Percentiles rank a stretch among this genome's conserved stretches.
These are phyloP conservation scores for Naganishia albida DNA, from an alignment of 1,284 basidiomycete genomes.

Conservation along the genomic window DNA sequence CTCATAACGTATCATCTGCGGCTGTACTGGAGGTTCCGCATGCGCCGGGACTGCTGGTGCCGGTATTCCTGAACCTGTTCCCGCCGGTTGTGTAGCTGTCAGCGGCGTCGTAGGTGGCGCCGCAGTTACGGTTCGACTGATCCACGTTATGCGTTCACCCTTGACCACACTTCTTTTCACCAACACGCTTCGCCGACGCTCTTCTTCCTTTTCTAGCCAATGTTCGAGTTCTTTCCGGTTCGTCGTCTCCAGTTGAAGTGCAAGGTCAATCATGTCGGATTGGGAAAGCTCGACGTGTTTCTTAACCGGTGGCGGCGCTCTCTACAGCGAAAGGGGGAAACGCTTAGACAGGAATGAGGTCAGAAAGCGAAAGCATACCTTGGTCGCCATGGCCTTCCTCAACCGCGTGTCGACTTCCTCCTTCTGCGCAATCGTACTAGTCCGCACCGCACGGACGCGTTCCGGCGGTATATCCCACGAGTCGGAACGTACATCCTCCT, in stretches of 20 bases:
- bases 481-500: neutral
- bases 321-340: too few species aligned
- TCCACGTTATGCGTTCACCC: slow-evolving; percentile 27
- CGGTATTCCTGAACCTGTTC: neutral
- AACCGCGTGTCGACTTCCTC: slow-evolving; percentile 14
- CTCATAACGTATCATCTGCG: neutral
- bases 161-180: slow-evolving; percentile 14
- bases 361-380: slow-evolving; percentile 6
- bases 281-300: slow-evolving; percentile 18
- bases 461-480: neutral
- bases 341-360: too few species aligned
- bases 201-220: slow-evolving; percentile 32
- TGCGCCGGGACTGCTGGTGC: neutral
- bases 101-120: too few species aligned
- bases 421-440: slow-evolving; percentile 20
- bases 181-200: slow-evolving; percentile 11
- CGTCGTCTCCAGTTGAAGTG: slow-evolving; percentile 26
- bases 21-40: neutral
- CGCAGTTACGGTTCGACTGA: slow-evolving; percentile 17
- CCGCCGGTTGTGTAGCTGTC: too few species aligned
- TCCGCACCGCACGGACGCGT: neutral
- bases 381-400: slow-evolving; percentile 4
- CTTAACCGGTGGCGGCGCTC: neutral
- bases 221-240: slow-evolving; percentile 21
- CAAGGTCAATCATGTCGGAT: slow-evolving; percentile 28